Percentiles rank a stretch among this genome's conserved stretches.
Conservation (phyloP, 2,329 filamentous ascomycete genomes). For the Alternaria dauci region DNA sequence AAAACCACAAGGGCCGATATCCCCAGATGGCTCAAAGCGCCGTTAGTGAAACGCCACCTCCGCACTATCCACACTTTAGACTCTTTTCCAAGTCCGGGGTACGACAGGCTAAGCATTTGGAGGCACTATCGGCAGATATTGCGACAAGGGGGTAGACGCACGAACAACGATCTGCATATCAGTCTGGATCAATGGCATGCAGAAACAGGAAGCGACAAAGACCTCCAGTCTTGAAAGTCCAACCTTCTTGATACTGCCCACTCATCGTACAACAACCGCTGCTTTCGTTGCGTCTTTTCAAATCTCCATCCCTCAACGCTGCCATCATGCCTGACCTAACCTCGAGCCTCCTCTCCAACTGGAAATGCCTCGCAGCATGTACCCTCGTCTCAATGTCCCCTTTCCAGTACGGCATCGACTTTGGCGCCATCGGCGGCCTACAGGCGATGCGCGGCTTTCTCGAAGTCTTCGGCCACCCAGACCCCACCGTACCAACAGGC, state of each 20-base stretch:
- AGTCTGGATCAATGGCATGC: slow-evolving; percentile 1
- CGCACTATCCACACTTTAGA: slow-evolving; percentile 33
- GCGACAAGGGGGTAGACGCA: slow-evolving; percentile 8
- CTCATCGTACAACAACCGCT: background rate
- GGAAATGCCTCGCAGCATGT: slow-evolving; percentile 60
- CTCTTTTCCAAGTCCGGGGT: slow-evolving; percentile 23
- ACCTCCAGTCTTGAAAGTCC: background rate
- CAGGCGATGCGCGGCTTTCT: slow-evolving; percentile 63
- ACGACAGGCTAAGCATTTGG: slow-evolving; percentile 24
- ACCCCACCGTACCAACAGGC: slow-evolving; percentile 46
- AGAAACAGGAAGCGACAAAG: background rate
- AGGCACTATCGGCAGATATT: slow-evolving; percentile 34
- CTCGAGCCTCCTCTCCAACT: slow-evolving; percentile 52
- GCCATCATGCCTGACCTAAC: slow-evolving; percentile 33
- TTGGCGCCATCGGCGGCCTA: slow-evolving; percentile 60
- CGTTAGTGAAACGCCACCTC: slow-evolving; percentile 17
- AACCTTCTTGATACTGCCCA: background rate
- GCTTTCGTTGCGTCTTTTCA: background rate
- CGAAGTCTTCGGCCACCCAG: slow-evolving; percentile 46
- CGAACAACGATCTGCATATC: slow-evolving; percentile 19
- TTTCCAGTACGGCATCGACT: slow-evolving; percentile 63
- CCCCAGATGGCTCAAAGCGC: background rate
- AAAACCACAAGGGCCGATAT: background rate
- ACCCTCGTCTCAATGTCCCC: slow-evolving; percentile 60
- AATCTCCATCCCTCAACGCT: slow-evolving; percentile 1